Evolutionary conservation across 345 rosid genomes (phyloP).

Genomic region (Salix arbutifolia): DNA sequence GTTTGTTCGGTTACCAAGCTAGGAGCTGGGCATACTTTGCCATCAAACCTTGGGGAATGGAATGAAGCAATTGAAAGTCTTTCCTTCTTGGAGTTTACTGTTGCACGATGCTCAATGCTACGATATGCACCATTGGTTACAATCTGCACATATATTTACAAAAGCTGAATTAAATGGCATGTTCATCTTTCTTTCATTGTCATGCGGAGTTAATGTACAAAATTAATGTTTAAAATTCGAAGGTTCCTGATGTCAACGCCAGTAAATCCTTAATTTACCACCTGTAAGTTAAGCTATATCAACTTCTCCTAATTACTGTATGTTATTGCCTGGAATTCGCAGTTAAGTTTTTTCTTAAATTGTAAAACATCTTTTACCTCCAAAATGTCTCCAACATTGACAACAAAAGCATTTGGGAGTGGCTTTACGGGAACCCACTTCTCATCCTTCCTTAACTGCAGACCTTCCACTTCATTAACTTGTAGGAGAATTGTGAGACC

Average conservation of each 20-base stretch:
- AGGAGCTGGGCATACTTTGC: constrained; percentile 9
- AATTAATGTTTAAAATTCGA: too few relatives aligned
- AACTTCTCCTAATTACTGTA: too few relatives aligned
- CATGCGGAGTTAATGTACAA: too few relatives aligned
- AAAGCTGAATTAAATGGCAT: neutral
- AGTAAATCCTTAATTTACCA: too few relatives aligned
- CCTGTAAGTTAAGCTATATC: too few relatives aligned
- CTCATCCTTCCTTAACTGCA: constrained; percentile 31
- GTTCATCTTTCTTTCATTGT: neutral
- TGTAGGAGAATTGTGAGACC: constrained; percentile 34
- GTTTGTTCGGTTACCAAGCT: constrained; percentile 9
- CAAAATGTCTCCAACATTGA: constrained; percentile 37
- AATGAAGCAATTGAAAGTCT: constrained; percentile 32
- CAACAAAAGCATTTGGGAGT: constrained; percentile 27
- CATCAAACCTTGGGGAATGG: constrained; percentile 5
- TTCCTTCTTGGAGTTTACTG: constrained; percentile 8
- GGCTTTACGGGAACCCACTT: constrained; percentile 34
- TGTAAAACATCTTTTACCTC: constrained; percentile 13
- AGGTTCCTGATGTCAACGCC: too few relatives aligned
- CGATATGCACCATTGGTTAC: constrained; percentile 19
- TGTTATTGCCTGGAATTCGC: neutral
- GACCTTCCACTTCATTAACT: constrained; percentile 29
- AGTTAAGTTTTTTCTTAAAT: neutral
- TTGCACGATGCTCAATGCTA: constrained; percentile 23
- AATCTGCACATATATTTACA: constrained; percentile 8